Percentiles rank a stretch among this genome's conserved stretches.
These are phyloP conservation scores for Gastrodia elata DNA, from an alignment of 106 monocot genomes.

Conservation along the genomic window DNA sequence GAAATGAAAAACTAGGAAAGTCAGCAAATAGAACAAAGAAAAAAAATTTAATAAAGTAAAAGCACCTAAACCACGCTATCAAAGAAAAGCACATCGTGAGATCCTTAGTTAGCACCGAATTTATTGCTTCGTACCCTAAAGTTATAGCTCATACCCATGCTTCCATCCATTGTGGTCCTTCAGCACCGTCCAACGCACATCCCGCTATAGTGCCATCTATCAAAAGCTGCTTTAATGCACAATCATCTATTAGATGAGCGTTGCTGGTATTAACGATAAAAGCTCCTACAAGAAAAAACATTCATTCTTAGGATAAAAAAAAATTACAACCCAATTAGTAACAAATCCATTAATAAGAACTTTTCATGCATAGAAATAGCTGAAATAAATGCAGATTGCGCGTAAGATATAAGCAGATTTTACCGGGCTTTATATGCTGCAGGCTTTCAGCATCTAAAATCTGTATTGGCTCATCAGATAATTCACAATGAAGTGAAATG, in stretches of 20 bases:
- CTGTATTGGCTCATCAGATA: slow-evolving; percentile 74
- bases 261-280: slow-evolving; percentile 20
- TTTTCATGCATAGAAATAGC: background rate
- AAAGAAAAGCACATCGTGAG: background rate
- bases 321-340: background rate
- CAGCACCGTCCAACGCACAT: slow-evolving; percentile 96
- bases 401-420: background rate
- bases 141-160: slow-evolving; percentile 93
- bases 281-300: slow-evolving; percentile 9
- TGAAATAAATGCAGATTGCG: background rate
- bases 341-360: background rate
- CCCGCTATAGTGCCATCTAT: slow-evolving; percentile 95
- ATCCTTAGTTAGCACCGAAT: background rate
- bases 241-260: slow-evolving; percentile 22
- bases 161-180: slow-evolving; percentile 99
- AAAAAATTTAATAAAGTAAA: background rate
- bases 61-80: background rate
- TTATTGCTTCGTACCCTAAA: slow-evolving; percentile 28
- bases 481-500: slow-evolving; percentile 85
- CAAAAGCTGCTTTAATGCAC: slow-evolving; percentile 81
- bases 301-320: background rate
- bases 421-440: slow-evolving; percentile 94
- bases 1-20: background rate
- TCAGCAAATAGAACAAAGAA: background rate
- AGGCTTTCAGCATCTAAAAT: slow-evolving; percentile 80